A percentile compares a stretch with the other conserved stretches of the same genome.
Conservation (phyloP, 2,329 filamentous ascomycete species). For the Ceratocystis variospora region DNA sequence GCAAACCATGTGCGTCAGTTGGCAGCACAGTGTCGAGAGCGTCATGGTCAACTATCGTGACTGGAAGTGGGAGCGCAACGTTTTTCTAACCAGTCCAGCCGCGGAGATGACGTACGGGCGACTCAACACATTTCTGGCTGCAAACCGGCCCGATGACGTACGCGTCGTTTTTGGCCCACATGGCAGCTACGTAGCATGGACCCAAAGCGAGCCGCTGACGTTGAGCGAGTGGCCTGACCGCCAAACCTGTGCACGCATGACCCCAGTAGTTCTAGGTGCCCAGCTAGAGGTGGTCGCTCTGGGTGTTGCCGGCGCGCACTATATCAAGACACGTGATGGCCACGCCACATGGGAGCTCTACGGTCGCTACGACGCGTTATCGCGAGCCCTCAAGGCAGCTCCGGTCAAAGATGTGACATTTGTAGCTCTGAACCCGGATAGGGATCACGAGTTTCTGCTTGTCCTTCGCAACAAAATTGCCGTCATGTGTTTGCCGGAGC, state of each 20-base stretch:
- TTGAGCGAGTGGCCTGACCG: conserved; percentile 13
- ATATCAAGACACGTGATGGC: conserved; percentile 15
- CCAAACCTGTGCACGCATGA: conserved; percentile 10
- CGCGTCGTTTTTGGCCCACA: conserved; percentile 15
- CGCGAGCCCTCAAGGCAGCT: conserved; percentile 11
- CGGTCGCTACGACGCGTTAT: conserved; percentile 15
- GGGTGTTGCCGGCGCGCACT: conserved; percentile 12
- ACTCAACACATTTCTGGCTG: conserved; percentile 8
- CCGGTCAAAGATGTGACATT: conserved; percentile 12
- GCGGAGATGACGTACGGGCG: conserved; percentile 4
- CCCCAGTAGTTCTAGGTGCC: conserved; percentile 13
- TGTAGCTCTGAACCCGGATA: conserved; percentile 18
- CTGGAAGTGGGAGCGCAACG: conserved; percentile 14
- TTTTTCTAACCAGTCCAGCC: conserved; percentile 10
- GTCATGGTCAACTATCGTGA: conserved; percentile 13
- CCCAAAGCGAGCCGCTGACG: conserved; percentile 11
- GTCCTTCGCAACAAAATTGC: conserved; percentile 13
- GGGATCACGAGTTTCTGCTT: conserved; percentile 13
- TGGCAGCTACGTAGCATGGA: conserved; percentile 15
- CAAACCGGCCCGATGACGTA: conserved; percentile 16
- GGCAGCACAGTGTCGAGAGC: conserved; percentile 7
- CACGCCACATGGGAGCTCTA: conserved; percentile 13
- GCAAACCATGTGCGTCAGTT: conserved; percentile 12
- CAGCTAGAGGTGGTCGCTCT: conserved; percentile 14
- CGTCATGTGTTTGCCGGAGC: conserved; percentile 15